Percentiles rank a stretch among this genome's conserved stretches.
These are phyloP conservation scores for Flaveria sonorensis DNA, from an alignment of 129 eudicot genomes.

Conservation along the genomic window DNA sequence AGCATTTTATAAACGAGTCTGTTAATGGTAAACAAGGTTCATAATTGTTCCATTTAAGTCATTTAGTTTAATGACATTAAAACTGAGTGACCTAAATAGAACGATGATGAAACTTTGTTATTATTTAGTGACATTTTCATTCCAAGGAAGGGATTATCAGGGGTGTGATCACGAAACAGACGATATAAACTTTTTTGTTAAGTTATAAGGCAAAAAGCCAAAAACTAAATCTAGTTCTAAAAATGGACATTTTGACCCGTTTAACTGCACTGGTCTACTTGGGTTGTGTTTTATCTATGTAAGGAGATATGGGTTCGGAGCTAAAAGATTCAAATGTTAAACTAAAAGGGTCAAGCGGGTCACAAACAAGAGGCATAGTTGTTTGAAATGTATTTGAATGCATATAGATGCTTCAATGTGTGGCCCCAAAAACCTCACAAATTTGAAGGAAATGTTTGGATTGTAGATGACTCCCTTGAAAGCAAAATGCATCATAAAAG, in stretches of 20 bases:
- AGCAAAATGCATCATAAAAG: slow-evolving; percentile 27
- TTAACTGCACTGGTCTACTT: background rate
- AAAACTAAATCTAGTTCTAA: background rate
- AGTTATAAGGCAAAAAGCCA: background rate
- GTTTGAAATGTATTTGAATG: background rate
- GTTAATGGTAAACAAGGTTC: background rate
- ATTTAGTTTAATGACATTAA: background rate
- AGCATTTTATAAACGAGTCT: background rate
- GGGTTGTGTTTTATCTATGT: background rate
- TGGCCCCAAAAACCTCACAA: slow-evolving; percentile 33
- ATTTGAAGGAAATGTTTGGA: slow-evolving; percentile 27
- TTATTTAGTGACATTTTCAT: no score
- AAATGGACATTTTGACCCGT: background rate
- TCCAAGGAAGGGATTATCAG: no score
- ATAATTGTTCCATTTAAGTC: background rate
- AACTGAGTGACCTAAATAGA: background rate
- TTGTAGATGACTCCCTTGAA: slow-evolving; percentile 30
- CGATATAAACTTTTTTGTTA: no score
- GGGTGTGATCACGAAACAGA: no score
- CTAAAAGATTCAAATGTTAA: background rate
- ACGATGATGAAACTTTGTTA: no score
- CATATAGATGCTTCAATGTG: slow-evolving; percentile 18
- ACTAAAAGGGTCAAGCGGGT: background rate
- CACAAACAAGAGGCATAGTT: background rate
- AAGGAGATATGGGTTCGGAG: background rate